Evolutionary conservation across 2,329 filamentous ascomycete species (phyloP), one percentile per base, ranked within the genome.

Genomic region (Paraphaeosphaeria minitans): DNA sequence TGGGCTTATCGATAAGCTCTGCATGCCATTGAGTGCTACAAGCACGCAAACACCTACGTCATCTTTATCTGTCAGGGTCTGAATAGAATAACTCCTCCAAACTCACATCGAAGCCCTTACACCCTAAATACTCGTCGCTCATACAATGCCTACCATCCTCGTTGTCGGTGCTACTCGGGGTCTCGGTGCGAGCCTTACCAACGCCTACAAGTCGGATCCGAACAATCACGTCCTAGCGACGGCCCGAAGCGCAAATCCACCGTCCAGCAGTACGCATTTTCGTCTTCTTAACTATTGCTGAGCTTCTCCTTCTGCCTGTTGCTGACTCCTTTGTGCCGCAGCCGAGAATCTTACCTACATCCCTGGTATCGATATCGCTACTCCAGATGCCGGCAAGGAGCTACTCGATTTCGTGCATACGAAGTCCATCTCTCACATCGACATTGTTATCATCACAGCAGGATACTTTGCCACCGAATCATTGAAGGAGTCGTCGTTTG

Each of bases 121-220:
- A 35, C n/a, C 31, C 3, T 6, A 14, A 50, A 9, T 14, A 13
- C 19, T 27, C 24, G 21, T 21, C n/a, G 13, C 21, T 37, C 21
- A 42, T 8, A 33, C 59, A 6, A 75, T 75, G 72, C 58, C 69
- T 43, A 81, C 79, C 37, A 77, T 89, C 35, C 81, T 91, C 2
- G 81, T 92, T 29, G 80, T 92, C 29, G 89, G 89, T 49, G 88
- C 87, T 3, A 91, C 88, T 1, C 82, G 89, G 43, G 89, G 89
- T 54, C 81, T 91, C 3, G 89, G 89, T 3, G 84, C 84, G 50
- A 84, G 85, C 19, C 79, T 91, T 29, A 80, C 81, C 31, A 84
- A 84, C 63, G 76, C 82, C 49, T 91, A 91, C 67, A 81, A 83
- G 22, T 61, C 64, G n/a, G 53, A 69, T 41, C 16, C 65, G 12